Percentiles rank a stretch among this genome's conserved stretches.
Evolutionary conservation across 2,329 filamentous ascomycete genomes (phyloP).

Genomic region (Chaetomiaceae sp.): DNA sequence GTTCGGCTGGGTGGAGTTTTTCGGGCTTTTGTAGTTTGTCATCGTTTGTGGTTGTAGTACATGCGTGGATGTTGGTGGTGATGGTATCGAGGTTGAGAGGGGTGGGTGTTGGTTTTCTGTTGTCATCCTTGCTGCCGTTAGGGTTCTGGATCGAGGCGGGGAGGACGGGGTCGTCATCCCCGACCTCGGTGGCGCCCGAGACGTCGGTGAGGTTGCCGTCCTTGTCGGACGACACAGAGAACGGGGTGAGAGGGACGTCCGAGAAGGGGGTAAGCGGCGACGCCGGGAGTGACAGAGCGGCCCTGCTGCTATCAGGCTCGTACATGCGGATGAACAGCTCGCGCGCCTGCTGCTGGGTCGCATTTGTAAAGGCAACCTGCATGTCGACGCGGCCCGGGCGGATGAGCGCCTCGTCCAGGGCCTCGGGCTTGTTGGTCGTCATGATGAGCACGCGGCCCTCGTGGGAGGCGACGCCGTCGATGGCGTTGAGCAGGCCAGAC

Average conservation of each 20-base stretch:
- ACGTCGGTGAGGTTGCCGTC: constrained; percentile 12
- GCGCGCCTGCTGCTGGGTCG: constrained; percentile 48
- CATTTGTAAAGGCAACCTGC: constrained; percentile 53
- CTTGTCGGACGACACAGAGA: constrained; percentile 4
- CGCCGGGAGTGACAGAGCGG: too few relatives aligned
- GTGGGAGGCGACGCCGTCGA: constrained; percentile 75
- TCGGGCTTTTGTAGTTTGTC: not conserved
- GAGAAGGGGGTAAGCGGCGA: constrained; percentile 9
- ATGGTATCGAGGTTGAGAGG: not conserved
- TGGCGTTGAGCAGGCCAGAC: constrained; percentile 75
- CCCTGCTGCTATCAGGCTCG: constrained; percentile 37
- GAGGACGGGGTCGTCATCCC: not conserved
- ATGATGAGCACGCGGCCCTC: constrained; percentile 77
- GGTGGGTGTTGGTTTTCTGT: not conserved
- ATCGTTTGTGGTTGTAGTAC: not conserved
- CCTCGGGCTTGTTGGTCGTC: constrained; percentile 74
- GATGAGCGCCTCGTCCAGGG: constrained; percentile 68
- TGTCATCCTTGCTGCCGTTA: not conserved
- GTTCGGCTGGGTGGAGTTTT: constrained; percentile 18
- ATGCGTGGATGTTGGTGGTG: not conserved
- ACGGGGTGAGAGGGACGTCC: constrained; percentile 1
- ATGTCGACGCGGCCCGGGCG: constrained; percentile 69
- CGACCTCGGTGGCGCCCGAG: constrained; percentile 10
- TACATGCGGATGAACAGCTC: constrained; percentile 62
- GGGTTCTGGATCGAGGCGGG: not conserved